These are phyloP conservation scores for Coniella vitis DNA, from an alignment of 2,329 filamentous ascomycete species.

Conservation along the genomic window DNA sequence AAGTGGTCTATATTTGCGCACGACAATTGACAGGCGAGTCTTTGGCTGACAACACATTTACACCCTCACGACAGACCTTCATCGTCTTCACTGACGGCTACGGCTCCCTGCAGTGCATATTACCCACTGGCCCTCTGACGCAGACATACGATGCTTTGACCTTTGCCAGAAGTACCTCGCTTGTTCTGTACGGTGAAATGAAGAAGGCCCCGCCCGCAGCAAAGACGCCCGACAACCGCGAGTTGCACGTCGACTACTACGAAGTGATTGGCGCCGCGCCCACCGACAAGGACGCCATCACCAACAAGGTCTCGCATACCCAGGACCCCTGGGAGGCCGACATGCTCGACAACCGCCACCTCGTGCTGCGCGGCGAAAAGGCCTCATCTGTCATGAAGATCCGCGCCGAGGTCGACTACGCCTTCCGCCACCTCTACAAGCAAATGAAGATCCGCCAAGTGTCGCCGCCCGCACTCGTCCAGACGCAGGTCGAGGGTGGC, in stretches of 20 bases:
- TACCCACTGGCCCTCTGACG: conserved; percentile 69
- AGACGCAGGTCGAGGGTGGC: conserved; percentile 91
- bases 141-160: conserved; percentile 89
- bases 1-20: too few relatives aligned
- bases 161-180: conserved; percentile 79
- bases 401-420: conserved; percentile 70
- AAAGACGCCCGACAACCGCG: conserved; percentile 74
- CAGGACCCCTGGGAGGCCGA: conserved; percentile 47
- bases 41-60: background rate
- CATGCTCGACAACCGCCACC: conserved; percentile 64
- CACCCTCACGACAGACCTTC: conserved; percentile 44
- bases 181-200: conserved; percentile 79
- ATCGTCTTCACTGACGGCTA: conserved; percentile 81
- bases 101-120: conserved; percentile 76
- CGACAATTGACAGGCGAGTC: too few relatives aligned
- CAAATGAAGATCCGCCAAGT: conserved; percentile 76
- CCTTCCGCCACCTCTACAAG: conserved; percentile 73
- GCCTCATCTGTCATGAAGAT: conserved; percentile 84
- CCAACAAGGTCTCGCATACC: conserved; percentile 61
- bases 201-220: conserved; percentile 70
- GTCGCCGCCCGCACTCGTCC: conserved; percentile 82
- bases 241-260: conserved; percentile 88
- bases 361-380: conserved; percentile 77
- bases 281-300: conserved; percentile 84
- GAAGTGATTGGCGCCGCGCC: conserved; percentile 71